Base-by-base conservation (phyloP, 1,284 basidiomycete genomes). In the Puccinia horiana region DNA sequence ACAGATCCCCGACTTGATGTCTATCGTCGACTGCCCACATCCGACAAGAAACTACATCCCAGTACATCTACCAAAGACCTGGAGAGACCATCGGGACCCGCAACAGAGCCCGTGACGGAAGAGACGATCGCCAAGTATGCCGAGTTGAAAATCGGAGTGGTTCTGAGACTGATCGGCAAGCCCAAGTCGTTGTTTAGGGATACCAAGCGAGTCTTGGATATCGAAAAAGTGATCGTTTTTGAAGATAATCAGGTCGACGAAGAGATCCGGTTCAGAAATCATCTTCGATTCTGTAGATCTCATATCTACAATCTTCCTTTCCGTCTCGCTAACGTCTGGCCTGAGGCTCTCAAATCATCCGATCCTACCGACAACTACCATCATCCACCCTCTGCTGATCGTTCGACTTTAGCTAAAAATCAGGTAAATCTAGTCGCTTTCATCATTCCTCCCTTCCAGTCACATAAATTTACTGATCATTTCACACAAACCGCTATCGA, bases 241-340 rank as follows among this genome's bases (percentile, higher is more conserved):
- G 16, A 79, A 23, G 77, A 79, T 23, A 6, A 72, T 49, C 44
- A 72, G 32, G 23, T 12, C 20, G 47, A 49, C 8, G 69, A 49
- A n/a, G 77, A 79, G 40, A 70, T 72, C 47, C 65, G 44, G 26
- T 79, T 79, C n/a, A 54, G 77, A 56, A 54, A 56, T 11, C 77
- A 70, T 40, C 12, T 79, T 3, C 52, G 29, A 16, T 42, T 56
- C 12, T 70, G 49, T 20, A 40, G 76, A 23, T 52, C 61, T 52
- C 40, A 44, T 26, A 32, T 78, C 2, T 78, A 78, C 40, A 78
- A 69, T 29, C 44, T n/a, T 4, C 63, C 63, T 23, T 78, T 78
- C 47, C 76, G 76, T 12, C 26, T 78, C 16, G 26, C 40, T 20
- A 67, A 63, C 20, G 63, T 78, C 2, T 78, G 76, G 58, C 76